These are phyloP conservation scores for Metschnikowia matae DNA, from an alignment of 805 yeast species.

Conservation along the genomic window DNA sequence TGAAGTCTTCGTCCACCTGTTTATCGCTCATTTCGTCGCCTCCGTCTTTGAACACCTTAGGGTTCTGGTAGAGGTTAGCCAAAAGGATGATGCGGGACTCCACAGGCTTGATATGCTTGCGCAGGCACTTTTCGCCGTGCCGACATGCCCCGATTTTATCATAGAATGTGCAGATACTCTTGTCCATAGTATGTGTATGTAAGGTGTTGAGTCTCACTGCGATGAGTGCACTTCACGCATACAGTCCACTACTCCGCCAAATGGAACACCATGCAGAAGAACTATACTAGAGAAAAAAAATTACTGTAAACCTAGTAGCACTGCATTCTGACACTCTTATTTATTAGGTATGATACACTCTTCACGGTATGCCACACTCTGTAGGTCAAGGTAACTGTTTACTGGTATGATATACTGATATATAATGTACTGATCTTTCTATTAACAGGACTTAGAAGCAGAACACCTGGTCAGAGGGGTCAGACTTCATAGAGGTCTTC, in stretches of 20 bases:
- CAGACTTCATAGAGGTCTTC: slow-evolving; percentile 41
- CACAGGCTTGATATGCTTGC: slow-evolving; percentile 65
- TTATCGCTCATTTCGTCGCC: slow-evolving; percentile 30
- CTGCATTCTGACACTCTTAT: too few species aligned
- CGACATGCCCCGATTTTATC: slow-evolving; percentile 88
- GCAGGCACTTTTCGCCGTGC: slow-evolving; percentile 84
- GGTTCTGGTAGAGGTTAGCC: slow-evolving; percentile 61
- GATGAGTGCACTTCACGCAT: not conserved
- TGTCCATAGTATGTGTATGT: slow-evolving; percentile 9
- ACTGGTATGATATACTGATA: not conserved
- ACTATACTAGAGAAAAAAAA: too few species aligned
- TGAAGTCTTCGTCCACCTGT: slow-evolving; percentile 47
- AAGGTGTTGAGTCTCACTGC: not conserved
- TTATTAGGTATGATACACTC: too few species aligned
- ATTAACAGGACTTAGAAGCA: slow-evolving; percentile 36
- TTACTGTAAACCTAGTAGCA: not conserved
- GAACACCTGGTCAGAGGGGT: slow-evolving; percentile 54
- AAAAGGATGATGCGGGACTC: slow-evolving; percentile 62
- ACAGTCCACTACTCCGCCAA: not conserved
- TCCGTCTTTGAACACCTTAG: slow-evolving; percentile 38
- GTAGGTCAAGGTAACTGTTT: too few species aligned
- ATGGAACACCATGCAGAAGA: too few species aligned
- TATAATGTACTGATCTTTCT: too few species aligned
- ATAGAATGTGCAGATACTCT: slow-evolving; percentile 52
- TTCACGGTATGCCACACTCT: too few species aligned